These are phyloP conservation scores for Rubia peregrina DNA, from an alignment of 305 asterid species.

Conservation along the genomic window DNA sequence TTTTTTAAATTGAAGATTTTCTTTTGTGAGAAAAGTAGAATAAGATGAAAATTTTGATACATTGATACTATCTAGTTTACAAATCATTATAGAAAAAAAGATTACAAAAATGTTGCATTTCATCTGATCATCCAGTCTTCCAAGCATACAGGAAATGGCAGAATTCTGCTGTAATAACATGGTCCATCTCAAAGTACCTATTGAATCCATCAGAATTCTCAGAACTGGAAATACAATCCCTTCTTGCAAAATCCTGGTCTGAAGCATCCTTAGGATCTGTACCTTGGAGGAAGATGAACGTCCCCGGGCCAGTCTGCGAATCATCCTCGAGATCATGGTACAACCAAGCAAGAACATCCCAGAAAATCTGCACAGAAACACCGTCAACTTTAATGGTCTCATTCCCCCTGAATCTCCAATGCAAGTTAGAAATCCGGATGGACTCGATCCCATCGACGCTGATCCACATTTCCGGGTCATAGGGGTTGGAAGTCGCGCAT, in stretches of 20 bases:
- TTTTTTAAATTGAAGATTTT: background rate
- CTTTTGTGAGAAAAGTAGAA: background rate
- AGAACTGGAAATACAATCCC: constrained; percentile 3
- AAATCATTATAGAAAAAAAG: background rate
- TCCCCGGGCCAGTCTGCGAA: constrained; percentile 39
- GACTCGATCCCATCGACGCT: constrained; percentile 63
- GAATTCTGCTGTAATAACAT: constrained; percentile 31
- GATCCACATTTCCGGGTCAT: constrained; percentile 81
- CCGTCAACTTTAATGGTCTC: constrained; percentile 55
- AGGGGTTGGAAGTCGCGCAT: constrained; percentile 38
- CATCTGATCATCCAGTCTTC: constrained; percentile 35
- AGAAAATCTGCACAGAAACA: constrained; percentile 52
- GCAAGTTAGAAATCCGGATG: constrained; percentile 55
- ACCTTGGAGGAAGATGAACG: constrained; percentile 54
- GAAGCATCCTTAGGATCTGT: constrained; percentile 16
- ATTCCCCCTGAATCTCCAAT: constrained; percentile 89
- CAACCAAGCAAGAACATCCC: constrained; percentile 92
- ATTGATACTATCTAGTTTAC: background rate
- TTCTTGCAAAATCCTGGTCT: constrained; percentile 17
- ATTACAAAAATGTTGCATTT: background rate
- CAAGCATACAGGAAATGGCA: constrained; percentile 80
- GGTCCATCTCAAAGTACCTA: constrained; percentile 14
- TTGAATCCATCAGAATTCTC: background rate
- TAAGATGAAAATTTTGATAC: background rate
- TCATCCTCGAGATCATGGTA: constrained; percentile 23